Evolutionary conservation across 345 rosid species (phyloP), one percentile per base, ranked within the genome.

Genomic region (Erysimum cheiranthoides): DNA sequence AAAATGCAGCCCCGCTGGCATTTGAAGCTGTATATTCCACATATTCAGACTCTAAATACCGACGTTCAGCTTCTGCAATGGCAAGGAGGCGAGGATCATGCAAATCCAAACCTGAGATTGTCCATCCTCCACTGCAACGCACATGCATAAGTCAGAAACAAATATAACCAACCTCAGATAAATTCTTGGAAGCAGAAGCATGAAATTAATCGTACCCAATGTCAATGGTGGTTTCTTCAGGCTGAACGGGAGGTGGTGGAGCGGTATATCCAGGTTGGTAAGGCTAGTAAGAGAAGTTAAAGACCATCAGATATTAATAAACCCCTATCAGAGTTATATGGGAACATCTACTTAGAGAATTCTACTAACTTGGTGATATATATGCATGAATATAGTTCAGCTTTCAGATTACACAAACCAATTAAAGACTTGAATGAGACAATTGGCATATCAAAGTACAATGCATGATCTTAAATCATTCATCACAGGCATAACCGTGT

Each of bases 11-110:
- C 59, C 99, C 93, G 13, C 85, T 90, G 11, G 94, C 91, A 83
- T 84, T 95, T 68, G 98, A 89, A 63, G 88, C 83, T 32, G 95
- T 86, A 83, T 90, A 89, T 49, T 92, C 99, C 45, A 85, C 93
- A 74, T 95, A 90, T 18, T 93, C 99, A 25, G 87, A 79, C 73
- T 95, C 97, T 76, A 92, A 47, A 82, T 88, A 85, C 68, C 85
- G 97, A 21, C 85, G 90, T 45, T 95, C 99, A 32, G 97, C 93
- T 84, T 90, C 97, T 35, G 98, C 97, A 47, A 95, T 88, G 32
- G 97, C 97, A 75, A 89, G 80, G 65, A 92, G 82, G 51, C 87
- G 99, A 81, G 93, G 96, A 80, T 95, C 96, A 30, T 73, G 86
- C 81, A 92, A 58, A 71, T 92, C 93, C 68, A 92, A 50, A 40